Evolutionary conservation across 2,329 filamentous ascomycete species (phyloP), one percentile per base, ranked within the genome.

Genomic region (Pseudocercospora ulei): DNA sequence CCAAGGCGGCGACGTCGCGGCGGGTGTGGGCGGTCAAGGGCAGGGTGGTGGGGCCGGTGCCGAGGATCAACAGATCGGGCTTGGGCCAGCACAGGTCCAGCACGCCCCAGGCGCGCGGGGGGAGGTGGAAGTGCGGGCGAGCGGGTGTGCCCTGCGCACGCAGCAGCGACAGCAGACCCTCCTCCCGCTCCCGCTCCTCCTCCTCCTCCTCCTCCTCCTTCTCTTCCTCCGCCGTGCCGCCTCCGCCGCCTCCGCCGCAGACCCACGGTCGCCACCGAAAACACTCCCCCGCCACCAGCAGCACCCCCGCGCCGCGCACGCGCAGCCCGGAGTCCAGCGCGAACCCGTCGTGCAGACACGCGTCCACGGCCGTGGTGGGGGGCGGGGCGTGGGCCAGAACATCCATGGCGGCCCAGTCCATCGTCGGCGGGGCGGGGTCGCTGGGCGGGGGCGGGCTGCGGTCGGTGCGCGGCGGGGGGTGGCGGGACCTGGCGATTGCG

Each of bases 61-160:
- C 90, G n/a, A 98, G 66, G 39, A 98, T 82, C 25, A 98, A 66
- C 11, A 96, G 66, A 66, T 96, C 88, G 84, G 88, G 88, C 59
- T 88, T 79, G 42, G 88, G 88, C 81, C 83, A 93, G 16, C 93
- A 66, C 46, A 88, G 52, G 34, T 78, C 75, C 59, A 96, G 65
- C 27, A 92, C 51, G 2, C 80, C 83, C 71, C 88, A 87, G 8
- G 73, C 76, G 46, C 76, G 72, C 39, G 73, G 67, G 3, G 71
- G 69, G 17, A 90, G 70, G 52, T 93, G 83, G 69, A 83, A 87
- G 60, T 92, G 82, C n/a, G n/a, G n/a, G n/a, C n/a, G n/a, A n/a
- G n/a, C n/a, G n/a, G n/a, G n/a, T n/a, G n/a, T n/a, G n/a, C n/a
- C n/a, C n/a, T n/a, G n/a, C n/a, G n/a, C n/a, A n/a, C n/a, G n/a